Percentiles rank a stretch among this genome's conserved stretches.
Conservation (phyloP, 1,139 yeast genomes). For the Groenewaldozyma auringiensis region DNA sequence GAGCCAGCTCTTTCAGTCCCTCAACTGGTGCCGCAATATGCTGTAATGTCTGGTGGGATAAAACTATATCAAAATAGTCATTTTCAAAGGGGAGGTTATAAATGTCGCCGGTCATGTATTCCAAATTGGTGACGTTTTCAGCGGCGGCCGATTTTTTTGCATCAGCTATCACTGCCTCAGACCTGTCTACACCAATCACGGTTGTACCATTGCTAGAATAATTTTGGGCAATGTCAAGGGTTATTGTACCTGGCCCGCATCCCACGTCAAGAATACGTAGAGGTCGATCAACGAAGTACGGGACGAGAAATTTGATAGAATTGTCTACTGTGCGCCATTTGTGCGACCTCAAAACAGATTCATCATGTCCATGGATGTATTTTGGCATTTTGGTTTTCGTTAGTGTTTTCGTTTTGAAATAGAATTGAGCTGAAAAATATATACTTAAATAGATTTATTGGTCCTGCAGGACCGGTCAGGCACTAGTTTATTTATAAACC, state of each 20-base stretch:
- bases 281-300: conserved; percentile 24
- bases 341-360: conserved; percentile 28
- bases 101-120: conserved; percentile 31
- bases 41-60: conserved; percentile 37
- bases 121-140: conserved; percentile 22
- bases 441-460: no score
- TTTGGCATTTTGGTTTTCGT: no score
- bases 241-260: conserved; percentile 40
- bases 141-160: conserved; percentile 22
- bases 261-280: conserved; percentile 37
- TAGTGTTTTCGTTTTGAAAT: no score
- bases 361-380: conserved; percentile 25
- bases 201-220: conserved; percentile 27
- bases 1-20: conserved; percentile 23
- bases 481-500: no score
- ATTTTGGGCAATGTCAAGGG: conserved; percentile 33
- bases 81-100: conserved; percentile 34
- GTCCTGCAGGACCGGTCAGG: no score
- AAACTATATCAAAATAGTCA: conserved; percentile 35
- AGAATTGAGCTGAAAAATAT: no score
- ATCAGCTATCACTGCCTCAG: conserved; percentile 28
- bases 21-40: conserved; percentile 34
- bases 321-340: conserved; percentile 34
- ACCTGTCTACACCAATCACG: conserved; percentile 35
- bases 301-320: conserved; percentile 30